phyloP scores from a whole-genome alignment of 768 basidiomycete genomes.

The Tylopilus subfusipes region DNA sequence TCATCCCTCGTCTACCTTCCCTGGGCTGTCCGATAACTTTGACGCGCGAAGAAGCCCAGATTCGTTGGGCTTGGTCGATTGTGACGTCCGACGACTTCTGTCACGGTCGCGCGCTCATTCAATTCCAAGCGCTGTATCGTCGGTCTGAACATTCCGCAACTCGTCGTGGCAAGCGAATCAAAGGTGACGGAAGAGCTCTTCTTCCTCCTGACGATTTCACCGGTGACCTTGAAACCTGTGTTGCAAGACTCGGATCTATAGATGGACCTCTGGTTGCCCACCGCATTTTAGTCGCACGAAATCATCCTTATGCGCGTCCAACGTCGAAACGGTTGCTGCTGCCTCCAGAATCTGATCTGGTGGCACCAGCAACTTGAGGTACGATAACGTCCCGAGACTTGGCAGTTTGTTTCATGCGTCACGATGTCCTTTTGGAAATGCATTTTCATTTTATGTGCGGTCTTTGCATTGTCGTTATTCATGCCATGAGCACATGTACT shows the following conservation, averaged over 20 bases:
- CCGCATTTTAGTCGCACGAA: not conserved
- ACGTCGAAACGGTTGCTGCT: conserved; percentile 16
- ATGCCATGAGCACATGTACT: not conserved
- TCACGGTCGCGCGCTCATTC: not conserved
- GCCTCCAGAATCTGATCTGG: conserved; percentile 10
- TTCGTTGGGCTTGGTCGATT: conserved; percentile 23
- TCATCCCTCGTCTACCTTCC: conserved; percentile 29
- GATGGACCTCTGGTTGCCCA: conserved; percentile 19
- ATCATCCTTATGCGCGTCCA: conserved; percentile 21
- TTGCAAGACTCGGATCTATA: not conserved
- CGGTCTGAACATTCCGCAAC: not conserved
- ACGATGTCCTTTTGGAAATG: not conserved
- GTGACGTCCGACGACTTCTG: conserved; percentile 11
- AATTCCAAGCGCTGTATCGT: not conserved
- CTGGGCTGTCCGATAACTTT: conserved; percentile 17
- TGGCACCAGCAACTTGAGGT: not conserved
- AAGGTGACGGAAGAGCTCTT: conserved; percentile 3
- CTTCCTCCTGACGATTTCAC: conserved; percentile 19
- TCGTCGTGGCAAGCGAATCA: conserved; percentile 9
- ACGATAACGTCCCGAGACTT: not conserved
- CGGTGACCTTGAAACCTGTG: not conserved
- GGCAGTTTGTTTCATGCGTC: not conserved
- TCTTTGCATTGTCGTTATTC: not conserved
- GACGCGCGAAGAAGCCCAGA: conserved; percentile 17
- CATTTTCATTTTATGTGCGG: not conserved